A percentile compares a stretch with the other conserved stretches of the same genome.
These are phyloP conservation scores for Grigorovia yakushimaensis DNA, from an alignment of 805 yeast genomes.

Conservation along the genomic window DNA sequence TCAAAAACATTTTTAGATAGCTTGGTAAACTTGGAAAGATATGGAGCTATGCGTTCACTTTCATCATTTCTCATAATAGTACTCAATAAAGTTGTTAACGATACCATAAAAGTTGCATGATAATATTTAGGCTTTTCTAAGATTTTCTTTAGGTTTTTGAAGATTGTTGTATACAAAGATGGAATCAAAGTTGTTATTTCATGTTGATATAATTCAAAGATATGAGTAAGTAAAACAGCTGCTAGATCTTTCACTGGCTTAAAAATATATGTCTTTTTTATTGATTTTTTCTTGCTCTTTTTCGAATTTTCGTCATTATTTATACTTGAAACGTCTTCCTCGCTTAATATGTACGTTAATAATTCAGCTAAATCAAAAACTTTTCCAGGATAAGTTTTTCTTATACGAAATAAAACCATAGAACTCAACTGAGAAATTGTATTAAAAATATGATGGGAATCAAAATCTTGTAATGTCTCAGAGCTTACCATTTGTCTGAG, in stretches of 20 bases:
- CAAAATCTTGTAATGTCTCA: constrained; percentile 1
- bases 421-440: constrained; percentile 17
- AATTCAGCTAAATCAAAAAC: constrained; percentile 23
- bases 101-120: constrained; percentile 25
- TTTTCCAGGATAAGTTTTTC: constrained; percentile 13
- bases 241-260: constrained; percentile 25
- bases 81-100: constrained; percentile 16
- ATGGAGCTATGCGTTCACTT: constrained; percentile 4
- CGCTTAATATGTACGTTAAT: constrained; percentile 19
- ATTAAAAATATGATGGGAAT: constrained; percentile 17
- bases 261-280: constrained; percentile 16
- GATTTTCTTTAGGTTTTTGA: constrained; percentile 29
- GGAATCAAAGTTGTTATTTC: constrained; percentile 30
- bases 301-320: constrained; percentile 5
- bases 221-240: constrained; percentile 19
- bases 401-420: constrained; percentile 9
- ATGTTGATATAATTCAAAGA: constrained; percentile 28
- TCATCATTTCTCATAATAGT: constrained; percentile 14
- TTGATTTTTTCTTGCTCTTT: constrained; percentile 14
- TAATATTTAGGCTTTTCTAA: constrained; percentile 24
- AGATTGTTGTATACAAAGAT: constrained; percentile 19
- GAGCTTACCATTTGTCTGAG: background rate
- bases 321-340: constrained; percentile 14
- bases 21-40: constrained; percentile 18
- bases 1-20: constrained; percentile 17